A percentile compares a stretch with the other conserved stretches of the same genome.
phyloP scores from a whole-genome alignment of 352 stramenopile species.

The Hyphochytrium catenoides region DNA sequence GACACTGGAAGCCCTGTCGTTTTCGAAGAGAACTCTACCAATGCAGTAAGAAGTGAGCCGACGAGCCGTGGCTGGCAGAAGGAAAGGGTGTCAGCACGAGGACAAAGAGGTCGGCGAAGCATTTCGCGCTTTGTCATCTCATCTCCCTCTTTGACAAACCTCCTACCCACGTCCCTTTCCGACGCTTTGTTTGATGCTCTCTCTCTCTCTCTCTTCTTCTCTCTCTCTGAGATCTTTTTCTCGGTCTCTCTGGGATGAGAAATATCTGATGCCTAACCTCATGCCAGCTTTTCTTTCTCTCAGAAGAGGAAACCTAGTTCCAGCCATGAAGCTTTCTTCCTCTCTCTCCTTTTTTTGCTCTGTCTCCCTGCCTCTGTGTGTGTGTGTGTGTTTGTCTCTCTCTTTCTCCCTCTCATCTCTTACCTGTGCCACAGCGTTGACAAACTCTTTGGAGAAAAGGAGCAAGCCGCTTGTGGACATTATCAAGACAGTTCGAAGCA shows the following conservation, averaged over 20 bases:
- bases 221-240: no score
- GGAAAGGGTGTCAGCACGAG: background rate
- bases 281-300: no score
- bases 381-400: no score
- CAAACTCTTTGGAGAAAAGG: conserved; percentile 75
- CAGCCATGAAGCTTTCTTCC: no score
- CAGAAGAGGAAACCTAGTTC: no score
- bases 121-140: background rate
- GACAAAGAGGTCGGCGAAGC: background rate
- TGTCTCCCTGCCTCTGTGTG: no score
- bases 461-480: conserved; percentile 73
- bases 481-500: conserved; percentile 76
- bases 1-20: conserved; percentile 61
- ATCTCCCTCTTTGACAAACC: background rate
- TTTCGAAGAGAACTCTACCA: conserved; percentile 72
- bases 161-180: conserved; percentile 1
- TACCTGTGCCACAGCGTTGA: conserved; percentile 55
- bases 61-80: conserved; percentile 41
- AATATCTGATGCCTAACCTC: no score
- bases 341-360: no score
- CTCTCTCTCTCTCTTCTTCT: no score
- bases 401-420: background rate
- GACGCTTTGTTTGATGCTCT: no score
- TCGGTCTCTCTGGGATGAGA: no score
- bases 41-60: conserved; percentile 64